A percentile compares a stretch with the other conserved stretches of the same genome.
These are phyloP conservation scores for Fusarium piperis DNA, from an alignment of 2,329 filamentous ascomycete genomes.

Conservation along the genomic window DNA sequence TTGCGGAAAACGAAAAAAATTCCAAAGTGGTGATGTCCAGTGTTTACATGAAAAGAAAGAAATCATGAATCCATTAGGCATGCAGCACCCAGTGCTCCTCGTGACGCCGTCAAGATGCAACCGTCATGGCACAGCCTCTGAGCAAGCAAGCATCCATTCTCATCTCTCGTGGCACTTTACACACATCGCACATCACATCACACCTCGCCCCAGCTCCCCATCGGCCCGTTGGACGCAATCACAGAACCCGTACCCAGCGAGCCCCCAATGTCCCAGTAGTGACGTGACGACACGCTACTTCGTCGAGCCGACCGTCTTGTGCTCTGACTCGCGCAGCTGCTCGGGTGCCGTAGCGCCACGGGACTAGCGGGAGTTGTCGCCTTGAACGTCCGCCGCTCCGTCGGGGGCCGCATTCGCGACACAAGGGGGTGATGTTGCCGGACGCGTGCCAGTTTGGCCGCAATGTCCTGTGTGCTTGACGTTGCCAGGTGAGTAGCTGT, in stretches of 20 bases:
- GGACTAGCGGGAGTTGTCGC: slow-evolving; percentile 60
- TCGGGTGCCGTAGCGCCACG: slow-evolving; percentile 58
- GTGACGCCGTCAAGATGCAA: slow-evolving; percentile 18
- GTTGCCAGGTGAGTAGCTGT: slow-evolving; percentile 60
- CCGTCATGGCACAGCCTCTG: slow-evolving; percentile 3
- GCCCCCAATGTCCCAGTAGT: slow-evolving; percentile 93
- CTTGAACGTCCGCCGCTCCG: slow-evolving; percentile 67
- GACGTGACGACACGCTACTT: slow-evolving; percentile 77
- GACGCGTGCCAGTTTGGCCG: slow-evolving; percentile 83
- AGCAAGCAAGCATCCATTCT: not conserved
- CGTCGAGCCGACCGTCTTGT: slow-evolving; percentile 76
- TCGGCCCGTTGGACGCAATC: slow-evolving; percentile 71
- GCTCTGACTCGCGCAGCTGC: slow-evolving; percentile 89
- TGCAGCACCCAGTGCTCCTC: slow-evolving; percentile 21
- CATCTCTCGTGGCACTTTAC: slow-evolving; percentile 9
- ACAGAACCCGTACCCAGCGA: slow-evolving; percentile 80
- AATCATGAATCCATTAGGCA: not conserved
- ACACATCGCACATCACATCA: slow-evolving; percentile 56
- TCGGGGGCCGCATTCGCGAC: slow-evolving; percentile 59
- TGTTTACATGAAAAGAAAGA: slow-evolving; percentile 24
- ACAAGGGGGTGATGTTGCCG: slow-evolving; percentile 90
- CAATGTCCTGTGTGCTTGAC: slow-evolving; percentile 68
- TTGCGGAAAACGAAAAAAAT: slow-evolving; percentile 9
- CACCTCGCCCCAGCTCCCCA: slow-evolving; percentile 84
- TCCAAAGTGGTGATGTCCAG: slow-evolving; percentile 25